Conservation (phyloP, 257 asterid genomes). For the Datura wrightii region DNA sequence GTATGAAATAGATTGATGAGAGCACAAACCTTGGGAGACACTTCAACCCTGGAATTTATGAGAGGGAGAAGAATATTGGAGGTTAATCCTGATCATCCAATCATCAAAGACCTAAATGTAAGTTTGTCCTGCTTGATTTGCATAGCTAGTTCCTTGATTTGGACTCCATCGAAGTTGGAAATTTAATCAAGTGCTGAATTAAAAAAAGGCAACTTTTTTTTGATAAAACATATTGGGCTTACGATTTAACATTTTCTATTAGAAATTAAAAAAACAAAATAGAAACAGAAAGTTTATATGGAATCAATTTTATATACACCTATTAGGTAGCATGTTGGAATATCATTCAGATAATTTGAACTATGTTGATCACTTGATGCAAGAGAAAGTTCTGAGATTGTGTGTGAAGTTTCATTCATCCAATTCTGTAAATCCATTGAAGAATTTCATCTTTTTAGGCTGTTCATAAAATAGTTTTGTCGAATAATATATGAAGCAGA, state of each 20-base stretch:
- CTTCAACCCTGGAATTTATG: slow-evolving; percentile 92
- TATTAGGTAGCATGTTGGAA: neutral
- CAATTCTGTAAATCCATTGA: neutral
- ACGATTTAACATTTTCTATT: neutral
- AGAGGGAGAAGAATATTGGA: slow-evolving; percentile 96
- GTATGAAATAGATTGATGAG: slow-evolving; percentile 69
- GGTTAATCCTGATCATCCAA: slow-evolving; percentile 95
- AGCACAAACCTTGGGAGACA: slow-evolving; percentile 97
- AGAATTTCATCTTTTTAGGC: neutral
- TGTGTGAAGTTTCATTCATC: neutral
- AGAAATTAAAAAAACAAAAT: neutral
- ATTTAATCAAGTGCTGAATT: neutral
- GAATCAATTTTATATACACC: neutral
- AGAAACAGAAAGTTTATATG: neutral
- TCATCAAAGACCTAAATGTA: slow-evolving; percentile 91
- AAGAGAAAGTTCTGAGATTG: neutral
- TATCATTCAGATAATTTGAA: neutral
- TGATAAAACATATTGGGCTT: neutral
- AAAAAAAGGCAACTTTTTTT: neutral
- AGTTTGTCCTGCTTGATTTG: slow-evolving; percentile 24
- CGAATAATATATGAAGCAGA: neutral
- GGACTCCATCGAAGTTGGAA: neutral
- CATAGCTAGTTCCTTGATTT: neutral
- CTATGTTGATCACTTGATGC: neutral
- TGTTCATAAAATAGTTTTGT: neutral